These are phyloP conservation scores for Stagonosporopsis chrysanthemi DNA, from an alignment of 2,329 filamentous ascomycete species.

Conservation along the genomic window DNA sequence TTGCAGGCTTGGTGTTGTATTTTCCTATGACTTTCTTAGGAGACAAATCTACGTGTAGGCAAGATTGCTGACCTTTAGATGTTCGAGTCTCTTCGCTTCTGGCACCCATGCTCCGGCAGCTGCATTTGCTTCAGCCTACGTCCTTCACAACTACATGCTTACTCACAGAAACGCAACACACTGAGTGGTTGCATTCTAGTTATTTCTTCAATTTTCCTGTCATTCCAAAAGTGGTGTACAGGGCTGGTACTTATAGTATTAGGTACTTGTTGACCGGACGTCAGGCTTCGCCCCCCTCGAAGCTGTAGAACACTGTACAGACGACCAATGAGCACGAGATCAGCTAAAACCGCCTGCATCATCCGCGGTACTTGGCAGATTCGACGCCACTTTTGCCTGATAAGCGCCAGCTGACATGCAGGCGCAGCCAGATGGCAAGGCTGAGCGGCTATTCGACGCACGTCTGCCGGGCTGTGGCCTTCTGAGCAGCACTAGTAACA, in stretches of 20 bases:
- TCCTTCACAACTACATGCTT: no score
- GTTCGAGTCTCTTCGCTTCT: neutral
- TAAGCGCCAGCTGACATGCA: neutral
- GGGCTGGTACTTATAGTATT: neutral
- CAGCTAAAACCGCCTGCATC: neutral
- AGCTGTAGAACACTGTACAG: neutral
- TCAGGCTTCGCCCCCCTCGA: neutral
- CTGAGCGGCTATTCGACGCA: neutral
- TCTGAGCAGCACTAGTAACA: neutral
- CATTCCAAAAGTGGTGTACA: neutral
- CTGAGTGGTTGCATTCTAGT: constrained; percentile 2
- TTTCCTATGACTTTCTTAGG: neutral
- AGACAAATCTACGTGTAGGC: neutral
- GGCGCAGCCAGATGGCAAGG: neutral
- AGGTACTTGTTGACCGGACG: neutral
- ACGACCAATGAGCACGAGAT: neutral
- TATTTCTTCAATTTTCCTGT: no score
- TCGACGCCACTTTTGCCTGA: neutral
- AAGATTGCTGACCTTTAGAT: neutral
- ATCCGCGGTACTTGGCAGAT: neutral
- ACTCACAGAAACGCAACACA: constrained; percentile 1
- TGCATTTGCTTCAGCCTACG: neutral
- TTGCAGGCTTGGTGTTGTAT: neutral
- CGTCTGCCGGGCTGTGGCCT: neutral
- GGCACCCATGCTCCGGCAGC: neutral